A percentile compares a stretch with the other conserved stretches of the same genome.
Conservation (phyloP, 1,139 yeast genomes). For the Suhomyces bolitotheri region DNA sequence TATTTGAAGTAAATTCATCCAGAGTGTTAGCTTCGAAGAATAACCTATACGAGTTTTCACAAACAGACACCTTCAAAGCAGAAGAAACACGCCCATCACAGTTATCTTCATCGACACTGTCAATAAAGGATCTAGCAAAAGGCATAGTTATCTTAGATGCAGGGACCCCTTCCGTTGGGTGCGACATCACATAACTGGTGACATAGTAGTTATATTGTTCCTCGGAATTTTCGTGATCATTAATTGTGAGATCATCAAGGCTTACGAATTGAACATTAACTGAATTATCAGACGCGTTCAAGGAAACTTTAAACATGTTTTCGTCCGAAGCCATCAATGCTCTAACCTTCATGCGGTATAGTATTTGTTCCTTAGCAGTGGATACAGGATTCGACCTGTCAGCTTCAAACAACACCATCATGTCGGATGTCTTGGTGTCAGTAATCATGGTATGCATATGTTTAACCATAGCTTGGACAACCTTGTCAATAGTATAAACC, state of each 20-base stretch:
- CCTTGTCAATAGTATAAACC: constrained; percentile 90
- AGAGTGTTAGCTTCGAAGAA: constrained; percentile 80
- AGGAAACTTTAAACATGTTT: constrained; percentile 86
- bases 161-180: constrained; percentile 97
- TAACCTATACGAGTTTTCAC: constrained; percentile 76
- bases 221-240: constrained; percentile 71
- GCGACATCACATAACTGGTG: constrained; percentile 89
- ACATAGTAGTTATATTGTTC: constrained; percentile 91
- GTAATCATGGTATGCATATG: constrained; percentile 80
- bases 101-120: constrained; percentile 56
- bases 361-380: constrained; percentile 82
- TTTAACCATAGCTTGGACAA: constrained; percentile 84
- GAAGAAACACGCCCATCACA: constrained; percentile 69
- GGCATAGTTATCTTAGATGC: constrained; percentile 75
- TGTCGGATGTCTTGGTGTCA: constrained; percentile 81
- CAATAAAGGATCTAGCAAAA: constrained; percentile 63
- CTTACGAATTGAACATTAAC: constrained; percentile 85
- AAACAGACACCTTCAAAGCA: constrained; percentile 76
- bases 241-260: constrained; percentile 81
- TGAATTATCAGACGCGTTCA: constrained; percentile 51
- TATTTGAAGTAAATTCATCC: constrained; percentile 72
- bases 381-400: constrained; percentile 68
- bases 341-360: constrained; percentile 87
- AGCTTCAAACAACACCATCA: constrained; percentile 74
- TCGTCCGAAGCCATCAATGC: constrained; percentile 80